Evolutionary conservation across 306 rosid species (phyloP).

Genomic region (Medicago arabica): DNA sequence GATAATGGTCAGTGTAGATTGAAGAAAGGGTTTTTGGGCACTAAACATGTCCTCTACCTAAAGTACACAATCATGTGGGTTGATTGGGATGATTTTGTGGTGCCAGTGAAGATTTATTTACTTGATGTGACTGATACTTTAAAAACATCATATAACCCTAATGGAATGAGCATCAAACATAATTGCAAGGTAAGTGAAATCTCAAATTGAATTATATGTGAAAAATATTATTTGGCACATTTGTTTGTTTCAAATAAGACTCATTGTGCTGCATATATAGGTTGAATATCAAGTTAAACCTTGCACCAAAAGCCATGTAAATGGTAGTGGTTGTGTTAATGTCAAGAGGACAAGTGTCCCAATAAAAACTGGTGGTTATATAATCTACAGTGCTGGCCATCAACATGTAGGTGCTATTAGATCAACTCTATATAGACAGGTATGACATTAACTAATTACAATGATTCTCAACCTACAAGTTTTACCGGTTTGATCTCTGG

Average conservation of each 20-base stretch:
- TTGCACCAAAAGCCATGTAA: conserved; percentile 42
- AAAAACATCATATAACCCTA: conserved; percentile 29
- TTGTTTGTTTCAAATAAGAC: too few species aligned
- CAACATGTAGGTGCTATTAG: conserved; percentile 66
- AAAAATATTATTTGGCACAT: too few species aligned
- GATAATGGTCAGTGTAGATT: conserved; percentile 58
- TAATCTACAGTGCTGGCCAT: conserved; percentile 75
- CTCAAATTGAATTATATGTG: too few species aligned
- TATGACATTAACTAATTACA: conserved; percentile 18
- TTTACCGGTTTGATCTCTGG: too few species aligned
- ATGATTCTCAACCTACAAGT: not conserved
- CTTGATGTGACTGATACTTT: conserved; percentile 67
- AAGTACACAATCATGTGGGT: conserved; percentile 74
- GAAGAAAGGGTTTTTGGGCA: conserved; percentile 52
- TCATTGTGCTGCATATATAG: conserved; percentile 45
- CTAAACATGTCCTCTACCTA: conserved; percentile 57
- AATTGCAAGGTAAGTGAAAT: conserved; percentile 69
- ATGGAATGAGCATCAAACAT: conserved; percentile 40
- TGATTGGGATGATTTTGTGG: conserved; percentile 57
- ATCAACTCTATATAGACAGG: conserved; percentile 69
- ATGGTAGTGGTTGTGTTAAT: conserved; percentile 47
- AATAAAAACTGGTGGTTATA: conserved; percentile 59
- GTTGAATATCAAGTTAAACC: conserved; percentile 63
- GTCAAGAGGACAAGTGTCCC: conserved; percentile 42
- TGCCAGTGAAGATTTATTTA: conserved; percentile 68